phyloP scores from a whole-genome alignment of 352 stramenopile genomes.

The Globisporangium mamillatum region DNA sequence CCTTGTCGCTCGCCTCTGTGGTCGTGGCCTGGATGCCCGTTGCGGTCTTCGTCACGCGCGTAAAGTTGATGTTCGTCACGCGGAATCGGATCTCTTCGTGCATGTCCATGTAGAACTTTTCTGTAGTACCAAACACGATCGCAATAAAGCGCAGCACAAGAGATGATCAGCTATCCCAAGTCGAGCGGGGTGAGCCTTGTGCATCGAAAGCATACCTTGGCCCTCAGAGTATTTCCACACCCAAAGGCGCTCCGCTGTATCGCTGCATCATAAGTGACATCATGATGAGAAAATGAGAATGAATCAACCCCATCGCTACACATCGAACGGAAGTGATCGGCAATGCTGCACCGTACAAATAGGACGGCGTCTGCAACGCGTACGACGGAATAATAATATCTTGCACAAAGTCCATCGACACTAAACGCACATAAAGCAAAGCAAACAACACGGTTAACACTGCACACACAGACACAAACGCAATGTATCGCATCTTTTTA shows the following conservation, averaged over 20 bases:
- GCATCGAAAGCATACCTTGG: conserved; percentile 34
- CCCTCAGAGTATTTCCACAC: conserved; percentile 86
- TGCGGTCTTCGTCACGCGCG: conserved; percentile 84
- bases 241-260: conserved; percentile 76
- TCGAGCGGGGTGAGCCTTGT: neutral
- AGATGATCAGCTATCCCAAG: neutral
- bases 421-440: conserved; percentile 17
- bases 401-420: conserved; percentile 90
- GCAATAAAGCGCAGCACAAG: neutral
- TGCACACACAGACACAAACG: neutral
- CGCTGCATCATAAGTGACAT: conserved; percentile 27
- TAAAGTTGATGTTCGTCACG: conserved; percentile 89
- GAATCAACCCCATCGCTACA: neutral
- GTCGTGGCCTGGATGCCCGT: conserved; percentile 85
- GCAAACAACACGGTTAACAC: neutral
- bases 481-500: neutral
- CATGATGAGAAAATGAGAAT: neutral
- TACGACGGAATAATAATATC: conserved; percentile 89
- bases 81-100: conserved; percentile 86
- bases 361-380: conserved; percentile 83
- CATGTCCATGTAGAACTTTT: conserved; percentile 88
- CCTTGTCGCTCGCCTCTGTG: conserved; percentile 76
- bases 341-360: conserved; percentile 51
- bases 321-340: neutral
- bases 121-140: conserved; percentile 16